Evolutionary conservation across 2,329 filamentous ascomycete species (phyloP).

Genomic region (Aspergillus sp.): DNA sequence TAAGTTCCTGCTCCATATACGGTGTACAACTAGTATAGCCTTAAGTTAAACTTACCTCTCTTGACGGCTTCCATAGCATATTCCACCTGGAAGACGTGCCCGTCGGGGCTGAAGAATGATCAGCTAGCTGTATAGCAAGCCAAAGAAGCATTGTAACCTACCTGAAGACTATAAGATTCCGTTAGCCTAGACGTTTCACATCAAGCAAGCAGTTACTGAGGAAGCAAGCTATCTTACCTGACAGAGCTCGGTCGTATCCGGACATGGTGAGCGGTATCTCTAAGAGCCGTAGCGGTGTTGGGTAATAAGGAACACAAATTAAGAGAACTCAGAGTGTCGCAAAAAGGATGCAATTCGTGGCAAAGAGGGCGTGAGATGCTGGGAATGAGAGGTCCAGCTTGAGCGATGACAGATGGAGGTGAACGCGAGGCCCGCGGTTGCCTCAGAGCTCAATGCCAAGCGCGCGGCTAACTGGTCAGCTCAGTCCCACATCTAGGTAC

Average conservation of each 20-base stretch:
- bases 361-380: conserved; percentile 14
- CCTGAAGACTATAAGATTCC: conserved; percentile 73
- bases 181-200: conserved; percentile 41
- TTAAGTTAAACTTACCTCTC: conserved; percentile 65
- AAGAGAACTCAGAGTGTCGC: not conserved
- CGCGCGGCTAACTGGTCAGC: conserved; percentile 24
- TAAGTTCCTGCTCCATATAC: conserved; percentile 15
- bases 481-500: not conserved
- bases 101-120: conserved; percentile 76
- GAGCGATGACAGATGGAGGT: conserved; percentile 28
- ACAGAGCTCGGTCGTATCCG: conserved; percentile 98
- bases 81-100: conserved; percentile 99
- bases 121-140: conserved; percentile 39
- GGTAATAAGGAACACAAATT: conserved; percentile 9
- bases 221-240: conserved; percentile 65
- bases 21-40: conserved; percentile 13
- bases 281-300: not conserved
- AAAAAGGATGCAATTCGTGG: conserved; percentile 18
- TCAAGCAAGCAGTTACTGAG: not conserved
- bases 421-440: conserved; percentile 28
- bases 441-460: conserved; percentile 27
- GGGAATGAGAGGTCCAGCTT: conserved; percentile 13
- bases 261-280: conserved; percentile 58
- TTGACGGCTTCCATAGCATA: conserved; percentile 99
- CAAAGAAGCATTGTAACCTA: conserved; percentile 35